Base-by-base conservation (phyloP, 495 filamentous ascomycete species). In the Hypomontagnella submonticulosa region DNA sequence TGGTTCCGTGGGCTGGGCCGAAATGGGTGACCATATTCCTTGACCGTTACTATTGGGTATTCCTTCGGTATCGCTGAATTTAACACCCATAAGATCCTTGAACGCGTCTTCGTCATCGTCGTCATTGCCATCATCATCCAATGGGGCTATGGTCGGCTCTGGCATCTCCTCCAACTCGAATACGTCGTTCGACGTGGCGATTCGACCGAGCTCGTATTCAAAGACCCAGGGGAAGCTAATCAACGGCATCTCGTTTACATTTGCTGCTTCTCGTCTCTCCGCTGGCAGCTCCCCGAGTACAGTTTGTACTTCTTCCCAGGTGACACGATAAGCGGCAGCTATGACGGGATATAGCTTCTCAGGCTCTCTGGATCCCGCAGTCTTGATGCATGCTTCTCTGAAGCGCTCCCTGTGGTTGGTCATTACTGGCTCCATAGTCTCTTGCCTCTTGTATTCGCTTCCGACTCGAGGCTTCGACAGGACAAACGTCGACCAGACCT, bases 211-310 rank as follows among this genome's bases (percentile, higher is more conserved):
- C 51, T 91, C 80, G 32, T 84, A 77, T 0, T 84, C 78, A 53
- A 98, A 96, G 7, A 98, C 72, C 96, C 95, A 99, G 0, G 95
- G 93, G 68, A 97, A 98, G 67, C 88, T 94, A 69, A 97, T 95
- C 18, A 98, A 75, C 0, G 96, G 95, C 80, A 92, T 78, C 0
- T 77, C 70, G 4, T 74, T 76, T 59, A 80, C 77, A 48, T 13
- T 34, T 4, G 18, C 0, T 77, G 66, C 9, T 67, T 65, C 44
- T 63, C 57, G 23, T 74, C 23, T 74, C 6, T 74, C 53, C 6
- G 73, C 8, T 32, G 23, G 1, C 7, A 13, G 7, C 11, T 19
- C 34, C 20, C 20, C 13, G 16, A 36, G 49, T 0, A 88, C 86
- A 8, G 78, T 74, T 3, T 79, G 73, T 16, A 92, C 80, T 66